Conservation (phyloP, 2,329 filamentous ascomycete species). For the Neofusicoccum ribis region DNA sequence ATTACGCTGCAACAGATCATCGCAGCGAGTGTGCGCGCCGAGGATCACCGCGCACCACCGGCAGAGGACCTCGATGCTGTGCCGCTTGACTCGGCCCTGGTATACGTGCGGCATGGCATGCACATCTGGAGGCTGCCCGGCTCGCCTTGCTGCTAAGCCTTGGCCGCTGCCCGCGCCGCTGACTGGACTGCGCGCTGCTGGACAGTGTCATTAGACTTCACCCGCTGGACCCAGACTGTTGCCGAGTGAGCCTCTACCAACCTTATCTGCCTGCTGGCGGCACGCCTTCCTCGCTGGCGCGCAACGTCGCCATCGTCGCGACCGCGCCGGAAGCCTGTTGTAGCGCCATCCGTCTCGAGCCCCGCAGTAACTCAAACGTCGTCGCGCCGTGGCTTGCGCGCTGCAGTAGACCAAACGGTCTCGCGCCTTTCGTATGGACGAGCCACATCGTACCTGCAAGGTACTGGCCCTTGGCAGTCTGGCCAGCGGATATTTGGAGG, state of each 20-base stretch:
- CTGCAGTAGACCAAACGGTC: slow-evolving; percentile 6
- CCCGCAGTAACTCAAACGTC: not conserved
- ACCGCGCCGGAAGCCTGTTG: not conserved
- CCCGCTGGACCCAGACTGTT: not conserved
- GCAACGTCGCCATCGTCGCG: not conserved
- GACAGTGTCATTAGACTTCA: not conserved
- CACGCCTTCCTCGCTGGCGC: not conserved
- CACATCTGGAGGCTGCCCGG: not conserved
- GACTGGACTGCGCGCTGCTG: not conserved
- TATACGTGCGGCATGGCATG: not conserved
- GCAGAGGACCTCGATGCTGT: not conserved
- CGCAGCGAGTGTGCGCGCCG: not conserved
- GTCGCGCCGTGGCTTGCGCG: slow-evolving; percentile 11
- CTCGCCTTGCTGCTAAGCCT: not conserved
- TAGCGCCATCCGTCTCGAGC: not conserved
- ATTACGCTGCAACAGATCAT: slow-evolving; percentile 3
- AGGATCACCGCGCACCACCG: not conserved
- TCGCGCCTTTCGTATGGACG: slow-evolving; percentile 10
- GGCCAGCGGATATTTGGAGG: slow-evolving; percentile 2
- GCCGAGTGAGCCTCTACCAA: slow-evolving; percentile 4
- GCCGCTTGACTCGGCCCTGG: not conserved
- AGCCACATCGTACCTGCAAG: slow-evolving; percentile 12
- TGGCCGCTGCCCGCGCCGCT: not conserved
- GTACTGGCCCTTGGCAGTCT: not conserved
- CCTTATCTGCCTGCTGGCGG: slow-evolving; percentile 9